Base-by-base conservation (phyloP, 306 rosid genomes). In the Quercus robur region DNA sequence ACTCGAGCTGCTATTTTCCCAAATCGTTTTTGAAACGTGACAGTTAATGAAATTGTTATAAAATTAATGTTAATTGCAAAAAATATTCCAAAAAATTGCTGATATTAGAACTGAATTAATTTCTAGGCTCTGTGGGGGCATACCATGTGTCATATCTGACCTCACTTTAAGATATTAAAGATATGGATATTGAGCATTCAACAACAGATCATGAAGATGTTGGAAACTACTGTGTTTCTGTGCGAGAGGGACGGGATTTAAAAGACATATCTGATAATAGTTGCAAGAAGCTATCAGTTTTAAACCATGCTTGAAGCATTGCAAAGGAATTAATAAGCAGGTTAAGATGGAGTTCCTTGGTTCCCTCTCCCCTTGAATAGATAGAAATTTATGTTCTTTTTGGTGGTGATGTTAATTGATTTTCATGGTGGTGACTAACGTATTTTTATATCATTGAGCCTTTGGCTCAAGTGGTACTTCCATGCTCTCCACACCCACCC, bases 101-200 rank as follows among this genome's bases (percentile, higher is more conserved):
- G 80, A 79, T 64, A 85, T 93, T 78, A 84, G 26, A 73, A 77
- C 83, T 58, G 92, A 93, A 70, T 94, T 94, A 93, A 70, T 94
- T 94, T 83, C 95, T 95, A 30, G 84, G 89, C 71, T 86, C 93
- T 77, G 97, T 86, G 56, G 91, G 87, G 79, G 88, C 92, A 25
- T 94, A 91, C 81, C 97, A 94, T 35, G 91, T 91, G 62, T 93
- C 99, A 51, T 91, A 92, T 85, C 89, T 94, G 83, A 90, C 97
- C 31, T 85, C 97, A 54, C 84, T 78, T 9, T 77, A 79, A 35
- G 82, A 35, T 74, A 67, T 66, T 9, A 80, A 79, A 35, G 82
- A 35, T 74, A 67, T 61, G 33, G 83, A 79, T 33, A 71, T 41
- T 2, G 4, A 72, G 67, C 55, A 35, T 75, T 59, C 81, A 35